Base-by-base conservation (phyloP, 2,329 filamentous ascomycete genomes). In the Phymatotrichopsis omnivora region DNA sequence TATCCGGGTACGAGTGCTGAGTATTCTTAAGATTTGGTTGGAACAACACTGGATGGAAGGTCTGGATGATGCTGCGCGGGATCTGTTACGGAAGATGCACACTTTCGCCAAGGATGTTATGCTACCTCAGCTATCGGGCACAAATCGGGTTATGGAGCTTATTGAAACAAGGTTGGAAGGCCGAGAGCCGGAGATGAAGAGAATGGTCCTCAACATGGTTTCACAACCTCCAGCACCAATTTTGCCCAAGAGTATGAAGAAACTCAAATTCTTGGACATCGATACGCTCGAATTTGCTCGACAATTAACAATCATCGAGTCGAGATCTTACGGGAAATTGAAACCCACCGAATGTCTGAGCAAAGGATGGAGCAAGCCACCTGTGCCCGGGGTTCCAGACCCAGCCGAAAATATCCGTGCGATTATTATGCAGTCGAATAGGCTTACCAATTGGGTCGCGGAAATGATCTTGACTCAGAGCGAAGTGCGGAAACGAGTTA, bases 11-110 rank as follows among this genome's bases (percentile, higher is more conserved):
- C 79, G 91, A 31, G 87, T 98, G 2, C 86, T 98, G 54, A 98
- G 96, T 60, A 96, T 95, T 54, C 68, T 98, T 36, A 96, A 96
- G 72, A 93, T 78, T 65, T 98, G 91, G 91, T 91, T 98, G 57
- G 91, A 96, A 61, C 87, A 82, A 58, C 96, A 91, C 64, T 98
- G 91, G 91, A 95, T 96, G 86, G 91, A 98, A 62, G 83, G 86
- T 37, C 79, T 81, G 52, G 87, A 80, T 60, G 83, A 89, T 40
- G 79, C 84, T 36, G 93, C 80, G 34, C 85, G 78, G 62, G 77
- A 85, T 56, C 71, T 98, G 30, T 85, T 98, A 54, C 80, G 85
- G 49, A 79, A 87, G 55, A 85, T 96, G 7, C 86, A 87, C 66
- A 78, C 78, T 22, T 98, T 98, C 63, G 89, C 87, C 2, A 83